phyloP scores from a whole-genome alignment of 2,329 filamentous ascomycete genomes.

The Cytospora paraplurivora region DNA sequence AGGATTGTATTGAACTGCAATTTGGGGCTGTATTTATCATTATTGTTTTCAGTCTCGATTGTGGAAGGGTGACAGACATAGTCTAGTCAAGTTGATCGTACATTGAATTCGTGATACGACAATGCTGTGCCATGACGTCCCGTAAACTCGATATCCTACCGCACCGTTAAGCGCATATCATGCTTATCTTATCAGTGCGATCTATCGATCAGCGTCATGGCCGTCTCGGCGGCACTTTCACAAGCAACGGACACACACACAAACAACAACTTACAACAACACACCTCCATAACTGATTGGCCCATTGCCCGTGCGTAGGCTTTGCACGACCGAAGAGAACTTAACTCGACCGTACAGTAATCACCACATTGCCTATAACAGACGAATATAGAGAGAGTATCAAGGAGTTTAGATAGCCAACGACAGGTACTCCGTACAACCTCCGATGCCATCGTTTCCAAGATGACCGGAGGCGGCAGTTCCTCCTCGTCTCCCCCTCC shows the following conservation, averaged over 20 bases:
- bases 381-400: background rate
- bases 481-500: slow-evolving; percentile 24
- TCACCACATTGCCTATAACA: background rate
- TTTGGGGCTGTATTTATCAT: background rate
- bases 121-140: background rate
- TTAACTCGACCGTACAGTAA: too few species aligned
- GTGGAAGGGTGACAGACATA: background rate
- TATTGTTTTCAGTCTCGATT: background rate
- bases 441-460: background rate
- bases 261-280: background rate
- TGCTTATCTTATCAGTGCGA: background rate
- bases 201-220: background rate
- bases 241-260: background rate
- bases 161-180: slow-evolving; percentile 12
- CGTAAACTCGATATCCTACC: background rate
- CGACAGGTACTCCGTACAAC: too few species aligned
- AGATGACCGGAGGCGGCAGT: slow-evolving; percentile 21
- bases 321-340: too few species aligned
- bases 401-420: too few species aligned
- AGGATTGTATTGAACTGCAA: background rate
- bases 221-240: background rate
- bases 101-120: background rate
- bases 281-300: background rate
- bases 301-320: background rate
- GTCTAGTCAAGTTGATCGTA: too few species aligned